phyloP scores from a whole-genome alignment of 2,329 filamentous ascomycete species.

The Pseudogymnoascus sp. region DNA sequence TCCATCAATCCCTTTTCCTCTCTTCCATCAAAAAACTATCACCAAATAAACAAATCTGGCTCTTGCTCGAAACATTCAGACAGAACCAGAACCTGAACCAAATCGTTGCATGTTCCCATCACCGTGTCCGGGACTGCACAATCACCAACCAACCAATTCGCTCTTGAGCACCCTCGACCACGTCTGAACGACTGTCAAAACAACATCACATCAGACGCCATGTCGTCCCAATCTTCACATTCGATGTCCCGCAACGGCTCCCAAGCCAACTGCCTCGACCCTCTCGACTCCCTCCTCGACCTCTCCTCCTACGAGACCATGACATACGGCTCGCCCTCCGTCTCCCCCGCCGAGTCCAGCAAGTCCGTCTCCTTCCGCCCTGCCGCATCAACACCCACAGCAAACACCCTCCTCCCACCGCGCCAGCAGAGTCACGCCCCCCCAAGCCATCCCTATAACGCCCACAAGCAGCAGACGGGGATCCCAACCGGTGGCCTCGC shows the following conservation, averaged over 20 bases:
- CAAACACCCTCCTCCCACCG: constrained; percentile 43
- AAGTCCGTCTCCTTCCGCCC: constrained; percentile 43
- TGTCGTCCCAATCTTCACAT: constrained; percentile 9
- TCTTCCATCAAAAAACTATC: background rate
- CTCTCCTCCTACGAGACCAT: constrained; percentile 55
- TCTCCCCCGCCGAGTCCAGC: constrained; percentile 50
- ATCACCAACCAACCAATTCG: background rate
- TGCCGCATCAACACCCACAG: constrained; percentile 43
- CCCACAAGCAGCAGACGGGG: constrained; percentile 92
- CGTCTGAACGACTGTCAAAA: background rate
- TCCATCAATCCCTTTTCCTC: background rate
- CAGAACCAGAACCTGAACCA: background rate
- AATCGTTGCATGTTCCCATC: background rate
- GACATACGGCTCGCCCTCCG: constrained; percentile 51
- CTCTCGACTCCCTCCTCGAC: constrained; percentile 50
- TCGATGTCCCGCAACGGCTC: constrained; percentile 18
- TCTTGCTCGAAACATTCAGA: background rate
- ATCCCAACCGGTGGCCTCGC: constrained; percentile 77
- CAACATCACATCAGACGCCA: background rate
- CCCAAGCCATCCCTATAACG: constrained; percentile 90
- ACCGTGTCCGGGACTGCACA: background rate
- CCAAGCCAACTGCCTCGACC: constrained; percentile 24
- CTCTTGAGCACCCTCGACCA: background rate
- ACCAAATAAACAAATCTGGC: background rate
- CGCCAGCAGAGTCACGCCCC: constrained; percentile 58